Percentiles rank a stretch among this genome's conserved stretches.
Conservation (phyloP, 2,329 filamentous ascomycete genomes). For the Ophiostoma himal-ulmi region DNA sequence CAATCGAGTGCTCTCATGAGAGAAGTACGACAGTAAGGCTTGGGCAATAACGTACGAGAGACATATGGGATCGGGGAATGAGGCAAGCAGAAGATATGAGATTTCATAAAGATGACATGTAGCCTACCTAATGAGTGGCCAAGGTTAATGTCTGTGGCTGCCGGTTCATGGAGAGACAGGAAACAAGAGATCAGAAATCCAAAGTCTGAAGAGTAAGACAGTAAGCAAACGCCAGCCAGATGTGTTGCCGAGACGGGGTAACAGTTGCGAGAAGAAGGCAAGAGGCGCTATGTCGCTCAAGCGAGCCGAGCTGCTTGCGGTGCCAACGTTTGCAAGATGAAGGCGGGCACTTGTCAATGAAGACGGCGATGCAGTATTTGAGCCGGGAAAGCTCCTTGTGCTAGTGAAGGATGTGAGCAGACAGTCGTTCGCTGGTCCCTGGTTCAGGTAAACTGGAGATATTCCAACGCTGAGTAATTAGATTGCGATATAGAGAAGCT, state of each 20-base stretch:
- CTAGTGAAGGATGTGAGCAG: background rate
- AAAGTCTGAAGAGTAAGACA: background rate
- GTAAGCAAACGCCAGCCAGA: background rate
- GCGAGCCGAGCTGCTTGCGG: background rate
- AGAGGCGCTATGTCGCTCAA: background rate
- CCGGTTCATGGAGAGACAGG: background rate
- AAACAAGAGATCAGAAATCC: background rate
- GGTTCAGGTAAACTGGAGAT: background rate
- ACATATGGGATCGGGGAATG: background rate
- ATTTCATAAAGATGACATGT: slow-evolving; percentile 1
- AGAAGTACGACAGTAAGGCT: background rate
- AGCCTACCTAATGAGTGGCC: background rate
- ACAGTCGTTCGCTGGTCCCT: background rate
- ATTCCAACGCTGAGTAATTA: background rate
- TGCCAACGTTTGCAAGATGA: background rate
- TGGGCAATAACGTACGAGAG: background rate
- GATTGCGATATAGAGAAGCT: background rate
- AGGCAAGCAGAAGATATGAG: background rate
- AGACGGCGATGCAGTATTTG: background rate
- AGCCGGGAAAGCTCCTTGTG: background rate
- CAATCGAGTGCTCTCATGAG: background rate
- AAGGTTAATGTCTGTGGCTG: background rate
- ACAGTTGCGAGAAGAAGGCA: background rate
- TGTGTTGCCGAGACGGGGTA: background rate
- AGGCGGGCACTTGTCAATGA: background rate